Evolutionary conservation across 176 grass and related monocot species (phyloP).

Genomic region (Zea mays): DNA sequence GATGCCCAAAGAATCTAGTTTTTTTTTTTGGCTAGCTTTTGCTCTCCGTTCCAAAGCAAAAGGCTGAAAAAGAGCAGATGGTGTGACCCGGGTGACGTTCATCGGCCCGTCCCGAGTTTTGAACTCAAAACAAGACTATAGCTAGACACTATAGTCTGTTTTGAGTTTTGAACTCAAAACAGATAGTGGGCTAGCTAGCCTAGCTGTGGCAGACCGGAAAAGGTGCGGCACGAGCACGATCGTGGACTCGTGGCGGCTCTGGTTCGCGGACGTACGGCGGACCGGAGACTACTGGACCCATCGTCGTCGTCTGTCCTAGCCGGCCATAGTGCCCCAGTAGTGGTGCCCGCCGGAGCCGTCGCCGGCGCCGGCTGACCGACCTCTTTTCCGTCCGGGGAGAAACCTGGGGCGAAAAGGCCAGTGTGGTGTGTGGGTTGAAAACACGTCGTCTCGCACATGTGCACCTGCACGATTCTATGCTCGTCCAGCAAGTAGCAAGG

Average conservation of each 20-base stretch:
- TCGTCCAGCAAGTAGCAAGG: background rate
- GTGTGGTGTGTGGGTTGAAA: background rate
- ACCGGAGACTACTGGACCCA: background rate
- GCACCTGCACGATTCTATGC: background rate
- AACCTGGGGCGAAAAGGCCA: background rate
- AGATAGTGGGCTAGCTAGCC: no score
- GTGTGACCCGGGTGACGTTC: background rate
- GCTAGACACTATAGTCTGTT: no score
- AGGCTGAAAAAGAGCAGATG: no score
- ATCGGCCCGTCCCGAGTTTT: background rate
- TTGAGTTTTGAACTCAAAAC: background rate
- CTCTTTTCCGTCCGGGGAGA: background rate
- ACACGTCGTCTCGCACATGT: background rate
- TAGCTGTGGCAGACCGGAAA: conserved; percentile 12
- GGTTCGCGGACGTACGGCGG: background rate
- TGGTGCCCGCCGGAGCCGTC: no score
- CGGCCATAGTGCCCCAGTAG: conserved; percentile 27
- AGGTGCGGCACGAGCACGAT: background rate
- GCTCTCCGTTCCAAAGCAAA: background rate
- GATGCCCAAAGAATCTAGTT: background rate
- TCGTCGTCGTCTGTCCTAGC: background rate
- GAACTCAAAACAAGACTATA: no score
- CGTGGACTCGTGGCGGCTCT: background rate
- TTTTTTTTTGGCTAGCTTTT: background rate
- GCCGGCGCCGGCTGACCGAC: background rate